phyloP scores from a whole-genome alignment of 2,329 filamentous ascomycete genomes.

The Calonectria montana region DNA sequence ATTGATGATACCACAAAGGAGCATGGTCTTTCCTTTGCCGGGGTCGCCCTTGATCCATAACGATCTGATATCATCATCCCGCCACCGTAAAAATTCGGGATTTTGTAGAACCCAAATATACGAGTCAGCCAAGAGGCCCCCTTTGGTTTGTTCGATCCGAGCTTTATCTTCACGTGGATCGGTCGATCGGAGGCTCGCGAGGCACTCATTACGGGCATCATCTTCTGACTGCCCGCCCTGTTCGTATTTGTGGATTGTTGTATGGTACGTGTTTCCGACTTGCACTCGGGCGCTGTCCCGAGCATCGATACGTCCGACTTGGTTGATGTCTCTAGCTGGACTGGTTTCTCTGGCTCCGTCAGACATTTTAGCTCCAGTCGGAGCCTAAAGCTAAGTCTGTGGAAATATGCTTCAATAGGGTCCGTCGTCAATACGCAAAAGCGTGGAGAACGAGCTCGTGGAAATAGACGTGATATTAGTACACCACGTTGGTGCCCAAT shows the following conservation, averaged over 20 bases:
- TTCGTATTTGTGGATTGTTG: neutral
- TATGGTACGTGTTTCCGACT: neutral
- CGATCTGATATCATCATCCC: conserved; percentile 28
- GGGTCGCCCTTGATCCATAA: conserved; percentile 54
- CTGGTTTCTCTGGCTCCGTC: no score
- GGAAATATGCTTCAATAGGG: no score
- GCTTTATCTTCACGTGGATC: conserved; percentile 49
- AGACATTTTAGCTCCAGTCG: no score
- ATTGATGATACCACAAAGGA: conserved; percentile 53
- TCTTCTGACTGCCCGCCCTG: neutral
- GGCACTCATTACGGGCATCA: neutral
- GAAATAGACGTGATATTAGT: no score
- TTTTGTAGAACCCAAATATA: conserved; percentile 51
- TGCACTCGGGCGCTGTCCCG: neutral
- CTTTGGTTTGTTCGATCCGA: conserved; percentile 50
- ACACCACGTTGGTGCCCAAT: no score
- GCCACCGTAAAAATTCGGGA: conserved; percentile 31
- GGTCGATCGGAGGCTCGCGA: conserved; percentile 24
- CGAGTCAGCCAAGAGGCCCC: conserved; percentile 44
- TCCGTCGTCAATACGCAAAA: no score
- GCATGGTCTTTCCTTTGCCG: conserved; percentile 59
- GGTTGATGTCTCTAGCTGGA: no score
- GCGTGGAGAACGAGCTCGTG: no score
- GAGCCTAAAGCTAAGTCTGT: no score
- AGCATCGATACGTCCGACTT: no score